Percentiles rank a stretch among this genome's conserved stretches.
Evolutionary conservation across 2,329 filamentous ascomycete species (phyloP).

Genomic region (Mycocentrospora acerina): DNA sequence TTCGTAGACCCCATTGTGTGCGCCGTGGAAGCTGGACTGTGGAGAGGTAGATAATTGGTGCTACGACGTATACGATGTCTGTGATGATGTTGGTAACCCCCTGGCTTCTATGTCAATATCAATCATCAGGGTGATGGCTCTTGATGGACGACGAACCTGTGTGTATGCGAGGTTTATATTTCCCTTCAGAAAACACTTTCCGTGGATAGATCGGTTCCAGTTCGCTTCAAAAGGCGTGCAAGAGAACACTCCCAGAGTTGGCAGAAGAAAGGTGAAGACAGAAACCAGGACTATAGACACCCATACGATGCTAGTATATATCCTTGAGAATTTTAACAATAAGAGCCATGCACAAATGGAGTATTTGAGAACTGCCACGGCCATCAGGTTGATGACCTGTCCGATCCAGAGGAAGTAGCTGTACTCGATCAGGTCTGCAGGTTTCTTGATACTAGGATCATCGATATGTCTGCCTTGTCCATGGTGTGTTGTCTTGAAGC

Average conservation of each 20-base stretch:
- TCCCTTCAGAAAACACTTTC: slow-evolving; percentile 24
- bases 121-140: not conserved
- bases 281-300: slow-evolving; percentile 25
- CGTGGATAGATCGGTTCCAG: slow-evolving; percentile 22
- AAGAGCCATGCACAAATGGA: slow-evolving; percentile 34
- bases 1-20: slow-evolving; percentile 27
- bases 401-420: slow-evolving; percentile 23
- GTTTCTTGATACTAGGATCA: slow-evolving; percentile 22
- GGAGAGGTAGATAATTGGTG: slow-evolving; percentile 28
- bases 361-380: slow-evolving; percentile 23
- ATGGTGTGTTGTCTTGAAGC: slow-evolving; percentile 15
- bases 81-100: slow-evolving; percentile 29
- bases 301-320: slow-evolving; percentile 26
- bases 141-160: slow-evolving; percentile 8
- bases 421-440: slow-evolving; percentile 17
- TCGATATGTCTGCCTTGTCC: slow-evolving; percentile 25
- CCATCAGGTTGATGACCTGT: slow-evolving; percentile 28
- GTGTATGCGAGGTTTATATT: slow-evolving; percentile 15
- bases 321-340: slow-evolving; percentile 21
- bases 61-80: slow-evolving; percentile 28
- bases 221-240: slow-evolving; percentile 30
- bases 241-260: slow-evolving; percentile 19
- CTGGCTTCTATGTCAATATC: slow-evolving; percentile 6
- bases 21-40: slow-evolving; percentile 24
- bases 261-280: slow-evolving; percentile 23